Percentiles rank a stretch among this genome's conserved stretches.
phyloP scores from a whole-genome alignment of 2,329 filamentous ascomycete species.

The Lecanicillium sp. region DNA sequence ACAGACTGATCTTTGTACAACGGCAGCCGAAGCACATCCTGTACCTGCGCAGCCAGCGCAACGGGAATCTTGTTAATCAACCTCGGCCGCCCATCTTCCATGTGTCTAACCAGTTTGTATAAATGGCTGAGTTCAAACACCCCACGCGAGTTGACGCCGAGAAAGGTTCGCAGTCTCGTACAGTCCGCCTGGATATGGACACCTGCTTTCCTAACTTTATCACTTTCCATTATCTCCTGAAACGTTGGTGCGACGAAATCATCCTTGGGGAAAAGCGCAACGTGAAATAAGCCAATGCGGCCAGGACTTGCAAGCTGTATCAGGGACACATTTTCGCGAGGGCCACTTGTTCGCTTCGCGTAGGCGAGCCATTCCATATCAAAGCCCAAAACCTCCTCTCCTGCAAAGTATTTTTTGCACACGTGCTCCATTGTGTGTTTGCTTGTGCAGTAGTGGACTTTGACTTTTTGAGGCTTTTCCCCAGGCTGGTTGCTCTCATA shows the following conservation, averaged over 20 bases:
- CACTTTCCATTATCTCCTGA: constrained; percentile 62
- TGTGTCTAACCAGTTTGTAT: constrained; percentile 67
- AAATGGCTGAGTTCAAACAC: constrained; percentile 78
- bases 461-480: constrained; percentile 43
- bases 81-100: constrained; percentile 36
- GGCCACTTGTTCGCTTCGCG: constrained; percentile 33
- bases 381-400: constrained; percentile 70
- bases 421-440: constrained; percentile 59
- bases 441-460: constrained; percentile 70
- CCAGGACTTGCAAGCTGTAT: constrained; percentile 75
- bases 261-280: constrained; percentile 52
- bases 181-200: constrained; percentile 67
- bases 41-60: constrained; percentile 58
- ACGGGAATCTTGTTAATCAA: constrained; percentile 60
- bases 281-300: constrained; percentile 72
- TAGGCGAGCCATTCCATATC: constrained; percentile 76
- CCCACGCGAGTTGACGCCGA: constrained; percentile 56
- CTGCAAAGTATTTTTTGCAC: constrained; percentile 54
- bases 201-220: constrained; percentile 63
- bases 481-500: constrained; percentile 47
- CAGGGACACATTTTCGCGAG: constrained; percentile 66
- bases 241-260: constrained; percentile 65
- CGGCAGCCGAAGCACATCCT: constrained; percentile 63
- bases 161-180: constrained; percentile 56
- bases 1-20: constrained; percentile 65